These are phyloP conservation scores for Centella asiatica DNA, from an alignment of 129 eudicot species.

Conservation along the genomic window DNA sequence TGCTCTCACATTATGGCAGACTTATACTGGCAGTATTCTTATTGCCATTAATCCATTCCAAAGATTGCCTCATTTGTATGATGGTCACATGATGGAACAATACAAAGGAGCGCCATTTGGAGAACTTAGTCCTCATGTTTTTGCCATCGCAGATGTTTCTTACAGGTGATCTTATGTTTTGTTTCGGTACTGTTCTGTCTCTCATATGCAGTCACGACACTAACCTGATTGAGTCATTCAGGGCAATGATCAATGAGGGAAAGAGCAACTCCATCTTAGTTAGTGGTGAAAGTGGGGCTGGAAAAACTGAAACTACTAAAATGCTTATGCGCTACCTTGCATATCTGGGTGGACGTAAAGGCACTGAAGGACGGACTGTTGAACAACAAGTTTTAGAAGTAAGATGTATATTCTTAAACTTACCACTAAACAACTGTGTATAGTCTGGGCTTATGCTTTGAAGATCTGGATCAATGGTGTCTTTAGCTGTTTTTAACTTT, in stretches of 20 bases:
- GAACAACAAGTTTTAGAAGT: constrained; percentile 31
- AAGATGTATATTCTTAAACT: not conserved
- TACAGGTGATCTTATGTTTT: constrained; percentile 15
- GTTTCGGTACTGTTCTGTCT: not conserved
- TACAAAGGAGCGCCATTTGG: constrained; percentile 31
- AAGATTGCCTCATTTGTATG: constrained; percentile 30
- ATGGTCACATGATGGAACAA: constrained; percentile 34
- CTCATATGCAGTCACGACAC: not conserved
- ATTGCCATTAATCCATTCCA: constrained; percentile 31
- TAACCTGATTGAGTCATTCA: not conserved
- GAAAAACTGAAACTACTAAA: constrained; percentile 29
- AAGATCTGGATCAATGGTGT: not conserved
- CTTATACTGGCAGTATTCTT: constrained; percentile 24
- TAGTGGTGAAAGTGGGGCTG: constrained; percentile 35
- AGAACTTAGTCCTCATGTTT: constrained; percentile 31
- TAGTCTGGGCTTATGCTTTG: not conserved
- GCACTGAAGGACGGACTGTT: constrained; percentile 26
- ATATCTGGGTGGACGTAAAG: constrained; percentile 23
- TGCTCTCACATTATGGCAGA: constrained; percentile 22
- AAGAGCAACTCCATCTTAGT: constrained; percentile 28
- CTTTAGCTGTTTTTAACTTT: not conserved
- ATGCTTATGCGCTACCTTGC: constrained; percentile 32
- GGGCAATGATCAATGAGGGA: constrained; percentile 36
- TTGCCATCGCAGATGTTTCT: constrained; percentile 29
- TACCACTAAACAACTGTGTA: not conserved